A percentile compares a stretch with the other conserved stretches of the same genome.
Conservation (phyloP, 2,329 filamentous ascomycete genomes). For the Colletotrichum sp. region DNA sequence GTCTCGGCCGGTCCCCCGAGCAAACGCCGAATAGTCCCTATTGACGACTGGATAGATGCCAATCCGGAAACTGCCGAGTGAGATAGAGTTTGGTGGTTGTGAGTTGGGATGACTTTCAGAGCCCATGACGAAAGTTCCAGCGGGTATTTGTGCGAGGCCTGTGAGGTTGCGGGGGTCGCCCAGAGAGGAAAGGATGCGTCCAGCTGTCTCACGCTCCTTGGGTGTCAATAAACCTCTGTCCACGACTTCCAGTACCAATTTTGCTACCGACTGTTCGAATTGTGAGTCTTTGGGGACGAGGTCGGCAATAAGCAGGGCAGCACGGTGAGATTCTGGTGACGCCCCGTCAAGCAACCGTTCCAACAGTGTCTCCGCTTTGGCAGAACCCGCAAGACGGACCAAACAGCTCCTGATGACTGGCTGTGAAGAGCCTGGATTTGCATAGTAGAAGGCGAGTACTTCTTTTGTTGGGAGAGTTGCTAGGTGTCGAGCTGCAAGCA, state of each 20-base stretch:
- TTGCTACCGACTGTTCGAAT: background rate
- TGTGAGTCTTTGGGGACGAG: background rate
- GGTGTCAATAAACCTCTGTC: background rate
- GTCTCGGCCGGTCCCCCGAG: background rate
- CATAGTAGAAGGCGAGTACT: background rate
- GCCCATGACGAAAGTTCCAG: background rate
- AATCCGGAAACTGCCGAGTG: background rate
- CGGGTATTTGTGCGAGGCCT: background rate
- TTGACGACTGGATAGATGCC: background rate
- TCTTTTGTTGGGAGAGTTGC: background rate
- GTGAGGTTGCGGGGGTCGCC: constrained; percentile 3
- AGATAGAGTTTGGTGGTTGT: background rate
- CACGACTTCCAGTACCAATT: background rate
- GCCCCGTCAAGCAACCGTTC: background rate
- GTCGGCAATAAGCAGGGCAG: background rate
- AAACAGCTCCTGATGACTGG: background rate
- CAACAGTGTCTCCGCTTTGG: background rate
- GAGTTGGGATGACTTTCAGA: constrained; percentile 9
- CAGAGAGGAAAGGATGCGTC: background rate
- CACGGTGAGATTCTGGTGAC: background rate
- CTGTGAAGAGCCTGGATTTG: background rate
- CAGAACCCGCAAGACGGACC: background rate
- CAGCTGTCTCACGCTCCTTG: background rate
- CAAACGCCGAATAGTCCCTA: background rate
- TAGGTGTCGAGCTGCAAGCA: background rate